Evolutionary conservation across 345 rosid species (phyloP).

Genomic region (Eucalyptus virginea): DNA sequence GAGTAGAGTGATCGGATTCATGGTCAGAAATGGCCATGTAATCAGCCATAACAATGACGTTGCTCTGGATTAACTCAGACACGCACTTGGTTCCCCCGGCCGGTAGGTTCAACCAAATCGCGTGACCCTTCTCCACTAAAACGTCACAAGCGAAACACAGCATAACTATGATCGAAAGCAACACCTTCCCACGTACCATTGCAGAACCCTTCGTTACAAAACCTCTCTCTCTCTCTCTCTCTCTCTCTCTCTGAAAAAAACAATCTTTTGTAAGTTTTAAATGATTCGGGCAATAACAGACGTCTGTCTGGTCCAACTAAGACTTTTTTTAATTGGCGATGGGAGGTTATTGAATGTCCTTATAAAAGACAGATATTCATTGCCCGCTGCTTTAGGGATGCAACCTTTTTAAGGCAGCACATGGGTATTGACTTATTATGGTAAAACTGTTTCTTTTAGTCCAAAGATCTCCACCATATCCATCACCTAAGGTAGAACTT

Average conservation of each 20-base stretch:
- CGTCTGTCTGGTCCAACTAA: not conserved
- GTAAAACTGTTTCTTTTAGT: not conserved
- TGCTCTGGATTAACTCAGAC: constrained; percentile 80
- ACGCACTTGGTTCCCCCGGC: constrained; percentile 70
- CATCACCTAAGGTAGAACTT: not conserved
- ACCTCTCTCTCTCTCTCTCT: not conserved
- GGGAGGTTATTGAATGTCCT: not conserved
- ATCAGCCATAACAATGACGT: constrained; percentile 77
- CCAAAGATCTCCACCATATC: not conserved
- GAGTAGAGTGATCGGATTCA: constrained; percentile 30
- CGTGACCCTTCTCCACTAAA: constrained; percentile 13
- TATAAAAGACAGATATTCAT: not conserved
- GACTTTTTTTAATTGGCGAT: not conserved
- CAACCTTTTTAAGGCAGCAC: not conserved
- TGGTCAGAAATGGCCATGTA: constrained; percentile 63
- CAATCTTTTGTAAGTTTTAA: not conserved
- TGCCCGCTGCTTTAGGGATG: not conserved
- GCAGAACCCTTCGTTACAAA: not conserved
- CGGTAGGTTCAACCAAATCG: constrained; percentile 75
- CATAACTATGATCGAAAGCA: not conserved
- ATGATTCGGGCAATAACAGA: not conserved
- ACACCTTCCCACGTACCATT: not conserved
- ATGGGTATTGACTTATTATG: not conserved
- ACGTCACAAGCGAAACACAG: not conserved
- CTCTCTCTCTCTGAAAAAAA: not conserved